These are phyloP conservation scores for Chloris gayana DNA, from an alignment of 176 grass and related monocot genomes.

Conservation along the genomic window DNA sequence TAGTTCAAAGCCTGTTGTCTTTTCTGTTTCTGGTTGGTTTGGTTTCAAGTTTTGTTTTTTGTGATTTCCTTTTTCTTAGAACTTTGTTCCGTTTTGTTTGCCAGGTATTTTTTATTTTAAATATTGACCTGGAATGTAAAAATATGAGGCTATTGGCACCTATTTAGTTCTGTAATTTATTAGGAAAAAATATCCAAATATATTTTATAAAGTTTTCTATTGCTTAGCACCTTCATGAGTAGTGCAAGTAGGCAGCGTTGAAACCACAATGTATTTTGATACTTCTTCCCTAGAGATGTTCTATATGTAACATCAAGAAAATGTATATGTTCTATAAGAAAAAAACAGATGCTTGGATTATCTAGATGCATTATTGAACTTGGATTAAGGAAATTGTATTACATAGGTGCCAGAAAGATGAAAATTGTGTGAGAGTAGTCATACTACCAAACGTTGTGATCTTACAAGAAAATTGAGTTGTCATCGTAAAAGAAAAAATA, in stretches of 20 bases:
- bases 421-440: neutral
- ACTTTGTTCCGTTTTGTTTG: slow-evolving; percentile 14
- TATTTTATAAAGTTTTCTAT: too few species aligned
- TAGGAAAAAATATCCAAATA: too few species aligned
- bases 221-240: neutral
- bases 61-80: slow-evolving; percentile 26
- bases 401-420: neutral
- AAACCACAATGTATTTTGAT: neutral
- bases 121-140: slow-evolving; percentile 25
- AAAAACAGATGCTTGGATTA: neutral
- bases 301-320: neutral
- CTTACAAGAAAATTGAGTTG: neutral
- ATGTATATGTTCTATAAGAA: neutral
- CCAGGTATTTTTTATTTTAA: slow-evolving; percentile 6
- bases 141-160: neutral
- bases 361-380: slow-evolving; percentile 8
- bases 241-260: neutral
- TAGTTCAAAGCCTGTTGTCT: neutral
- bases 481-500: neutral
- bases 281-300: neutral
- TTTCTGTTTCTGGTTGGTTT: slow-evolving; percentile 13
- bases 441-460: neutral
- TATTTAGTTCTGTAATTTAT: neutral
- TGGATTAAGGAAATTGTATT: neutral
- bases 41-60: neutral